phyloP scores from a whole-genome alignment of 2,329 filamentous ascomycete species.

The Zalaria sp. region DNA sequence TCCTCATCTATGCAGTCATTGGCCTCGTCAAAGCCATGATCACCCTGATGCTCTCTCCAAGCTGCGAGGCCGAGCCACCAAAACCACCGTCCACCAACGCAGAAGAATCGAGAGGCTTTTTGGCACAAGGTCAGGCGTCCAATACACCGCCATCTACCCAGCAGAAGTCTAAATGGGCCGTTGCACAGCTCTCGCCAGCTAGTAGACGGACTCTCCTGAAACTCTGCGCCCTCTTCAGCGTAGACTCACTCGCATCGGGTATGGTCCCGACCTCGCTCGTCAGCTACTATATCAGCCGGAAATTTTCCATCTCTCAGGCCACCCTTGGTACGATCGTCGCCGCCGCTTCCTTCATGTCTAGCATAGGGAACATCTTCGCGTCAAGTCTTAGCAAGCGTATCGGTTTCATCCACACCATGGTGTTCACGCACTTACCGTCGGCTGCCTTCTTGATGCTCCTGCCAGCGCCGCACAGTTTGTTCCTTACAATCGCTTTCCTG shows the following conservation, averaged over 20 bases:
- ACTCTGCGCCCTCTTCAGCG: conserved; percentile 51
- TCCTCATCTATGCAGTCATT: conserved; percentile 28
- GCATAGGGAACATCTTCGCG: conserved; percentile 33
- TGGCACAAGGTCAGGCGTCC: background rate
- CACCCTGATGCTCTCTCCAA: conserved; percentile 22
- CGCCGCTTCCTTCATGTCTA: conserved; percentile 28
- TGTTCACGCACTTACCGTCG: conserved; percentile 42
- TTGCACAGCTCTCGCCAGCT: conserved; percentile 45
- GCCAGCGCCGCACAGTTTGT: conserved; percentile 39
- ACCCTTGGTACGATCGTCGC: conserved; percentile 41
- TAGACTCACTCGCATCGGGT: conserved; percentile 55
- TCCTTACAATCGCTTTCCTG: conserved; percentile 44
- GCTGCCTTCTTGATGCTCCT: conserved; percentile 48
- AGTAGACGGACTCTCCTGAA: conserved; percentile 42
- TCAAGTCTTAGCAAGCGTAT: conserved; percentile 52
- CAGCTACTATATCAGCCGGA: conserved; percentile 42
- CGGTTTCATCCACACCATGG: conserved; percentile 51
- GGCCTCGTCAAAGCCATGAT: conserved; percentile 24
- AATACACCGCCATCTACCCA: conserved; percentile 17
- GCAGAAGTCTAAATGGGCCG: conserved; percentile 14
- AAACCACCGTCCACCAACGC: conserved; percentile 13
- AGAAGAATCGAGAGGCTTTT: background rate
- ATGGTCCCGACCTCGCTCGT: conserved; percentile 42
- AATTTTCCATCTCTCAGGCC: conserved; percentile 38
- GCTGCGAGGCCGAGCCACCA: conserved; percentile 20